phyloP scores from a whole-genome alignment of 1,139 yeast species.

The Pichia sp. region DNA sequence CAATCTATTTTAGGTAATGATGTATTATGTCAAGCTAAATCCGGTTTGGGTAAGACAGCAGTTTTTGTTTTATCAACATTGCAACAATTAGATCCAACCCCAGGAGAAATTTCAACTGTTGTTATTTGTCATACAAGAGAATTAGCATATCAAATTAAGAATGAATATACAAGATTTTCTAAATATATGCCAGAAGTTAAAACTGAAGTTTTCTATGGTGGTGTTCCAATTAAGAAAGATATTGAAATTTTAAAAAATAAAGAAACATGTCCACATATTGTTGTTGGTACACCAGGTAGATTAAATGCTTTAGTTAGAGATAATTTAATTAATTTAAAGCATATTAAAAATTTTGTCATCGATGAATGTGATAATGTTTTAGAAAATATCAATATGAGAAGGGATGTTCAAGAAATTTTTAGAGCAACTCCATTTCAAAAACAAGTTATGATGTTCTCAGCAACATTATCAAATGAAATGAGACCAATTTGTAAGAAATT shows the following conservation, averaged over 20 bases:
- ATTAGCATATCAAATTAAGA: conserved; percentile 95
- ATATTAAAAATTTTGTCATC: conserved; percentile 89
- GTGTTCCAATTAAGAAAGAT: conserved; percentile 82
- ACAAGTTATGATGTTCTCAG: conserved; percentile 99
- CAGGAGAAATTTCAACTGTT: conserved; percentile 91
- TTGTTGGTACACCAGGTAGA: conserved; percentile 98
- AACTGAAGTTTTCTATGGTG: conserved; percentile 97
- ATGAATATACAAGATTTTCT: conserved; percentile 95
- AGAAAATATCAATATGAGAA: conserved; percentile 86
- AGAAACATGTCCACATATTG: conserved; percentile 93
- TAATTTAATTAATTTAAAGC: conserved; percentile 77
- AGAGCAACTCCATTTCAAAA: conserved; percentile 97
- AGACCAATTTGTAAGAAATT: conserved; percentile 97
- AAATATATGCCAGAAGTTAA: conserved; percentile 97
- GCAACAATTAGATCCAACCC: conserved; percentile 95
- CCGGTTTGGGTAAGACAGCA: conserved; percentile 99
- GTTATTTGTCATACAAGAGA: conserved; percentile 98
- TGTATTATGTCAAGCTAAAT: conserved; percentile 97
- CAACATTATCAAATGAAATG: conserved; percentile 89
- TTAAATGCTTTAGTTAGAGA: conserved; percentile 90
- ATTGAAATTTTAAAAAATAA: conserved; percentile 83
- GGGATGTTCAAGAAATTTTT: conserved; percentile 97
- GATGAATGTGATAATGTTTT: conserved; percentile 98
- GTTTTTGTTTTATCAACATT: conserved; percentile 93
- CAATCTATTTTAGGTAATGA: conserved; percentile 98